Percentiles rank a stretch among this genome's conserved stretches.
phyloP scores from a whole-genome alignment of 192 early-diverging fungal species.

The Linnemannia exigua region DNA sequence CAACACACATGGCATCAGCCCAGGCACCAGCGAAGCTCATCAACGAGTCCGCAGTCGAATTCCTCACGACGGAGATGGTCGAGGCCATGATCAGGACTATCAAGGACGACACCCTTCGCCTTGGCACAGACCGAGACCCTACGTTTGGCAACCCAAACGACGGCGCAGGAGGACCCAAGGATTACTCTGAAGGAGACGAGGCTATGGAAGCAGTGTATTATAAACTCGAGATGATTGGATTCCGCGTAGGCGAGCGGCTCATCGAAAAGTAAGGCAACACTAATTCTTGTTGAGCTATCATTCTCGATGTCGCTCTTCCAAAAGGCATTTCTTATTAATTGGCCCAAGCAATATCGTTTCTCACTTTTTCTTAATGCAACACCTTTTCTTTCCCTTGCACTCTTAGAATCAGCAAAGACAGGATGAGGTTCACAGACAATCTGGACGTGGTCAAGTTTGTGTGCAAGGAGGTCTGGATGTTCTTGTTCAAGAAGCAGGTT shows the following conservation, averaged over 20 bases:
- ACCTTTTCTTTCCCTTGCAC: not conserved
- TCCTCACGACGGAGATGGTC: slow-evolving; percentile 84
- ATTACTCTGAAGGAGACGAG: slow-evolving; percentile 67
- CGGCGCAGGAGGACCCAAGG: slow-evolving; percentile 44
- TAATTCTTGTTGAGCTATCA: no score
- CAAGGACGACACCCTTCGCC: slow-evolving; percentile 54
- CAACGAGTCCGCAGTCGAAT: slow-evolving; percentile 79
- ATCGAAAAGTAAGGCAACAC: slow-evolving; percentile 79
- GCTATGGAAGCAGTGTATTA: slow-evolving; percentile 91
- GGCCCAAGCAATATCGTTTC: not conserved
- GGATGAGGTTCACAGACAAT: slow-evolving; percentile 91
- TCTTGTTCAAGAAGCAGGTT: slow-evolving; percentile 96
- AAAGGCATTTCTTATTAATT: not conserved
- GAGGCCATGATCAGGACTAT: slow-evolving; percentile 73
- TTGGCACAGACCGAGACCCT: slow-evolving; percentile 32
- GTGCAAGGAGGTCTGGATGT: slow-evolving; percentile 98
- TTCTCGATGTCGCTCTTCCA: not conserved
- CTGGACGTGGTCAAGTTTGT: slow-evolving; percentile 99
- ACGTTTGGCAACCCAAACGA: slow-evolving; percentile 39
- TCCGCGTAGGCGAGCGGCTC: slow-evolving; percentile 88
- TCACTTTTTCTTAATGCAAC: not conserved
- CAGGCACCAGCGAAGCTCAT: slow-evolving; percentile 57
- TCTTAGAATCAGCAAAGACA: slow-evolving; percentile 84
- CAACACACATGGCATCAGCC: slow-evolving; percentile 37
- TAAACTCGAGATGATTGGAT: slow-evolving; percentile 93